Base-by-base conservation (phyloP, 306 rosid species). In the Gastrolobium villosum region DNA sequence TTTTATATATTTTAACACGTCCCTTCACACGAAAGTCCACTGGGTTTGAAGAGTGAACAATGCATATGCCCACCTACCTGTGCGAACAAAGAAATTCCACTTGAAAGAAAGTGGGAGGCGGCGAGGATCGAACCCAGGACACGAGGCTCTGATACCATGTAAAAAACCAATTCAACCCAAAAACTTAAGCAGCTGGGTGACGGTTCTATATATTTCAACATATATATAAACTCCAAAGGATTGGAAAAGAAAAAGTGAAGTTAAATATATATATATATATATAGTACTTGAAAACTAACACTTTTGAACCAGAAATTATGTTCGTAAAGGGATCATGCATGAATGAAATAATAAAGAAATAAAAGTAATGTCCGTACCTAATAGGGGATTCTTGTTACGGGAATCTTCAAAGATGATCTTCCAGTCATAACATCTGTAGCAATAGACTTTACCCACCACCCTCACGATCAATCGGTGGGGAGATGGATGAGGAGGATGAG, bases 391-490 rank as follows among this genome's bases (percentile, higher is more conserved):
- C 88, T 84, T 91, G 88, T 84, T 63, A 76, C 87, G 96, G 1
- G 93, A 89, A 65, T 86, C 87, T 30, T 50, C 36, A 0, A 91
- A 87, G 34, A 87, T 63, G 34, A 89, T 67, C 0, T 34, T 77
- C 93, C 90, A 91, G 9, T 91, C 88, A 9, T 91, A 91, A 67
- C 96, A 91, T 85, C 85, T 79, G 83, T 87, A 89, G 81, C 84
- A 87, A 67, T 91, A 89, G 37, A 91, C 96, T 79, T 75, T 86
- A 72, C 96, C 96, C 11, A 89, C 89, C 32, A 91, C 92, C 85
- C 86, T 91, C 5, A 87, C 80, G 1, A 91, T 61, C 10, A 84
- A 50, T n/a, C 83, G 80, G 43, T 77, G 87, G 10, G 65, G 88
- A 64, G 60, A 73, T 1, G 54, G 78, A 70, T 37, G 46, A 2